A percentile compares a stretch with the other conserved stretches of the same genome.
Evolutionary conservation across 2,329 filamentous ascomycete species (phyloP).

Genomic region (Cladosporium cucumerinum): DNA sequence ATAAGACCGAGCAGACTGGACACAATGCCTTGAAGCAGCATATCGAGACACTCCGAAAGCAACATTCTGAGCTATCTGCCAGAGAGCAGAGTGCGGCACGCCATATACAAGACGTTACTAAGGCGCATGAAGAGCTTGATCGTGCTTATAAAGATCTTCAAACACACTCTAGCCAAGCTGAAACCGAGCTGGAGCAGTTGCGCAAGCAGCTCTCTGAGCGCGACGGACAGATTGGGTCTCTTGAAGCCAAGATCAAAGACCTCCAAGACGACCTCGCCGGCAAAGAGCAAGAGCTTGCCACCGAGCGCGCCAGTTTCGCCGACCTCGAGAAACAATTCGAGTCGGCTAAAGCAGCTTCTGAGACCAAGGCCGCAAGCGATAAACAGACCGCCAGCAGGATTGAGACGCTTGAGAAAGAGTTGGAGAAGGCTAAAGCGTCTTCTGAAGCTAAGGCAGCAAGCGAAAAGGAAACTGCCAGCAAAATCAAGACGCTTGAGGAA

Average conservation of each 20-base stretch:
- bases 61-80: constrained; percentile 15
- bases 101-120: constrained; percentile 27
- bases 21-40: constrained; percentile 32
- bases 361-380: constrained; percentile 5
- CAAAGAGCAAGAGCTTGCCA: constrained; percentile 31
- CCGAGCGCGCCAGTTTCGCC: constrained; percentile 30
- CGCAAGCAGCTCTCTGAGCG: constrained; percentile 40
- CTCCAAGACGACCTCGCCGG: constrained; percentile 29
- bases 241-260: constrained; percentile 26
- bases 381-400: background rate
- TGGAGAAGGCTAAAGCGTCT: constrained; percentile 24
- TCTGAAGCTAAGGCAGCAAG: constrained; percentile 18
- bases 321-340: constrained; percentile 33
- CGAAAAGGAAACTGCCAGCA: background rate
- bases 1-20: constrained; percentile 28
- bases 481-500: background rate
- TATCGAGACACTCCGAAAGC: constrained; percentile 24
- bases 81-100: constrained; percentile 10
- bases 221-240: constrained; percentile 33
- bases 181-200: constrained; percentile 24
- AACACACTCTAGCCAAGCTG: constrained; percentile 19
- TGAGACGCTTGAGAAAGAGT: constrained; percentile 28
- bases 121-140: constrained; percentile 20
- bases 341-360: constrained; percentile 19
- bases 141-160: constrained; percentile 19